Conservation (phyloP, 2,329 filamentous ascomycete genomes). For the Exserohilum turcica region DNA sequence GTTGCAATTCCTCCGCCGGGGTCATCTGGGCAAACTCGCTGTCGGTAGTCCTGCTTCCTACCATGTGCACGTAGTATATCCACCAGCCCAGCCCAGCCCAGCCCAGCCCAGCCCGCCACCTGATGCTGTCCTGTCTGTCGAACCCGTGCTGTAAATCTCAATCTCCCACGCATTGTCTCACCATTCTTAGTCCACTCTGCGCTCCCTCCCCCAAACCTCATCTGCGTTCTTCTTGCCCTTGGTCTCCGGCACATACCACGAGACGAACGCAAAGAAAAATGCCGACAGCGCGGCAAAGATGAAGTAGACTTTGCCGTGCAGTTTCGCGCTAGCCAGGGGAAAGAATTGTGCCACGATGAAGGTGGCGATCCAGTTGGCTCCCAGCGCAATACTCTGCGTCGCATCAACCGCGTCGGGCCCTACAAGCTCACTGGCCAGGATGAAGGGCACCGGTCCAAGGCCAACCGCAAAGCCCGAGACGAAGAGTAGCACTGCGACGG, state of each 20-base stretch:
- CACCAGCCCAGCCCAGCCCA: neutral
- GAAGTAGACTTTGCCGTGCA: constrained; percentile 89
- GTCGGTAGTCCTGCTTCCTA: neutral
- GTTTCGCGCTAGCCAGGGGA: constrained; percentile 76
- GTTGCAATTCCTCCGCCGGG: neutral
- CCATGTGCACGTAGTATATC: neutral
- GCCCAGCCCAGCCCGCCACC: neutral
- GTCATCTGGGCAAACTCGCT: neutral
- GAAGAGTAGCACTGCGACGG: constrained; percentile 80
- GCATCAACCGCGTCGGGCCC: constrained; percentile 88
- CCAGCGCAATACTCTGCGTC: constrained; percentile 85
- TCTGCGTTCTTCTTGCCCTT: constrained; percentile 81
- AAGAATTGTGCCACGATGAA: constrained; percentile 96
- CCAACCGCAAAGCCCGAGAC: constrained; percentile 90
- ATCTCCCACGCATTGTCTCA: neutral
- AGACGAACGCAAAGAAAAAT: constrained; percentile 73
- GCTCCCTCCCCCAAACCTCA: constrained; percentile 83
- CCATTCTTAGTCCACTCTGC: constrained; percentile 37
- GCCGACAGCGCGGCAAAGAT: constrained; percentile 80
- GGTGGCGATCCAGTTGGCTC: constrained; percentile 86
- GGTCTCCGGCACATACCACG: constrained; percentile 80
- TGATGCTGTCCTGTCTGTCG: too few species aligned
- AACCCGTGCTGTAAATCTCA: neutral
- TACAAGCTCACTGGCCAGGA: constrained; percentile 88
- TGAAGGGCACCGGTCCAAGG: constrained; percentile 92